Base-by-base conservation (phyloP, 2,329 filamentous ascomycete species). In the Phyllosticta ampelicida region DNA sequence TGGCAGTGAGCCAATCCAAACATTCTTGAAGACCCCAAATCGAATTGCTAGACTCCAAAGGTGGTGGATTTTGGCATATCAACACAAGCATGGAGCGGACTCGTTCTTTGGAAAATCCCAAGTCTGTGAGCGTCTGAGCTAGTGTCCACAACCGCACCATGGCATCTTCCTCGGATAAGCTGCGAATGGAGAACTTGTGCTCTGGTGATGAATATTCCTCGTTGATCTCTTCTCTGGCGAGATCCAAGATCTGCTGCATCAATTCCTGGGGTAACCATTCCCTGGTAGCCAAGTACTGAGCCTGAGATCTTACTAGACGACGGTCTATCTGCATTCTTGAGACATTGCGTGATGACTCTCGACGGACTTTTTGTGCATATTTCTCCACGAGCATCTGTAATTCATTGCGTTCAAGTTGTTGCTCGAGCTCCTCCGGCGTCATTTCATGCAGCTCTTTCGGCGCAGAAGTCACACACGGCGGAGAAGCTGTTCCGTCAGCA, bases 371-470 rank as follows among this genome's bases (percentile, higher is more conserved):
- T 48, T 81, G 75, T 0, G 86, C 86, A 71, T 92, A 77, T 67
- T 90, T 94, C 62, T 97, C 92, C 16, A 97, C 86, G 5, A 96
- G 75, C 20, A 89, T 75, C 71, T 97, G 91, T 44, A 99, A 77
- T 66, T 95, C 90, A n/a, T 90, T 87, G 65, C 90, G 86, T 70
- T 96, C 90, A 16, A 97, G 80, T 66, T 95, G 89, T 62, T 78
- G 85, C 68, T 96, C 94, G 55, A 96, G 87, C 70, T 97, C 89
- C 68, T 96, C 92, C 1, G 92, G 86, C 53, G 83, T 89, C 63
- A 92, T 74, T 26, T 81, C 75, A 57, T 82, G 75, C 55, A 78
- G 68, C 52, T 75, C 71, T 57, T 68, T 63, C 49, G 58, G 23
- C 21, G 48, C 53, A 48, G 29, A 20, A 16, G 65, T 65, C 5